Evolutionary conservation across 2,329 filamentous ascomycete genomes (phyloP).

Genomic region (Hirsutella thompsonii): DNA sequence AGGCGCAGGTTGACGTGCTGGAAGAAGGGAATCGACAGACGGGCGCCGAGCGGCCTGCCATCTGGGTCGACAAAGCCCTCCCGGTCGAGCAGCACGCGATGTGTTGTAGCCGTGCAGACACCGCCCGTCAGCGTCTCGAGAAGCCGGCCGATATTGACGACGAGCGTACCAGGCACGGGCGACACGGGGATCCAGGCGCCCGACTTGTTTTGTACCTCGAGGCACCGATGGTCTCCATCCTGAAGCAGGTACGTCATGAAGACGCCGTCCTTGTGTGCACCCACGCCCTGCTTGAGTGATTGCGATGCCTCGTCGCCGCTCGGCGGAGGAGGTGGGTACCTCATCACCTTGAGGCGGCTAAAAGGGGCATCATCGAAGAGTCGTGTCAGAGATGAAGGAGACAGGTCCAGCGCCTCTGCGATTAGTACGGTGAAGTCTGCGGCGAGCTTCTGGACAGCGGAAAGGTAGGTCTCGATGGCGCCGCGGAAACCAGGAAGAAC

Average conservation of each 20-base stretch:
- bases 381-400: constrained; percentile 54
- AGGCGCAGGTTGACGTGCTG: constrained; percentile 55
- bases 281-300: no score
- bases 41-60: constrained; percentile 35
- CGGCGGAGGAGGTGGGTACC: constrained; percentile 60
- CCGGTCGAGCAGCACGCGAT: constrained; percentile 62
- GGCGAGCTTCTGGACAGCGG: neutral
- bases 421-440: constrained; percentile 61
- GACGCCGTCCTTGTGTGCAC: constrained; percentile 79
- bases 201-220: constrained; percentile 71
- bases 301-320: constrained; percentile 30
- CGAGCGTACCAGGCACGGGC: constrained; percentile 62
- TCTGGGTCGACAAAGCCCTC: constrained; percentile 34
- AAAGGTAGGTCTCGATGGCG: constrained; percentile 42
- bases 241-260: constrained; percentile 71
- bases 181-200: constrained; percentile 76
- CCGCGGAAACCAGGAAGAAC: constrained; percentile 61
- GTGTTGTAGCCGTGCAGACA: constrained; percentile 71
- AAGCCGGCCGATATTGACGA: constrained; percentile 79
- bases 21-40: constrained; percentile 79
- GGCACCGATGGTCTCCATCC: constrained; percentile 56
- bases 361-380: constrained; percentile 68
- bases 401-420: constrained; percentile 69
- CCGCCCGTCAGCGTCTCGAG: constrained; percentile 75
- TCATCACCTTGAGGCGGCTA: constrained; percentile 83